Conservation (phyloP, 1,139 yeast genomes). For the Hansenula anomala region DNA sequence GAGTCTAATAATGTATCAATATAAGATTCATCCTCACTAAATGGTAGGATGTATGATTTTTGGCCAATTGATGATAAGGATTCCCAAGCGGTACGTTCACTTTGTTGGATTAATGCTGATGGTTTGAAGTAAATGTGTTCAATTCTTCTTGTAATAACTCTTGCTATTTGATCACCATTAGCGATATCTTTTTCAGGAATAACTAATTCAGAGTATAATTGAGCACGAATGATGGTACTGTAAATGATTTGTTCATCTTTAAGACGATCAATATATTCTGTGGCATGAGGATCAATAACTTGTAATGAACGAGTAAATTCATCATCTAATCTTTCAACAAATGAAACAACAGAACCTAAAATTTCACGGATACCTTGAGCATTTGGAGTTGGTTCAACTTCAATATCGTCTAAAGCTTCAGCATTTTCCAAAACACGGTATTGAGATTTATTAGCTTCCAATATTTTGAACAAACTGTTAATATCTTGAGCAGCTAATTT, state of each 20-base stretch:
- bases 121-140: conserved; percentile 96
- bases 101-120: conserved; percentile 59
- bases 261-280: conserved; percentile 87
- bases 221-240: conserved; percentile 75
- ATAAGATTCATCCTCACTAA: conserved; percentile 28
- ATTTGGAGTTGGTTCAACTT: conserved; percentile 67
- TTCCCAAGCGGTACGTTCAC: conserved; percentile 73
- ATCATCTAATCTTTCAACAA: conserved; percentile 91
- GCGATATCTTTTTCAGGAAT: conserved; percentile 40
- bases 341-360: conserved; percentile 79
- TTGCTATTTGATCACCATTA: conserved; percentile 59
- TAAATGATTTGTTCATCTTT: conserved; percentile 82
- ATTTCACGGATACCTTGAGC: conserved; percentile 64
- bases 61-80: conserved; percentile 28
- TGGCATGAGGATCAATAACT: conserved; percentile 89
- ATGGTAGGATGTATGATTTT: conserved; percentile 23
- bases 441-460: conserved; percentile 53
- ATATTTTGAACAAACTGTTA: conserved; percentile 53
- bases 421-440: conserved; percentile 82
- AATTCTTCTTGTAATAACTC: conserved; percentile 78
- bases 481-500: conserved; percentile 62
- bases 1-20: conserved; percentile 57
- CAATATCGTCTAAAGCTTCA: conserved; percentile 71
- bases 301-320: conserved; percentile 88
- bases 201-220: conserved; percentile 72